Evolutionary conservation across 805 yeast genomes (phyloP), one percentile per base, ranked within the genome.

Genomic region (Candida suzukii): DNA sequence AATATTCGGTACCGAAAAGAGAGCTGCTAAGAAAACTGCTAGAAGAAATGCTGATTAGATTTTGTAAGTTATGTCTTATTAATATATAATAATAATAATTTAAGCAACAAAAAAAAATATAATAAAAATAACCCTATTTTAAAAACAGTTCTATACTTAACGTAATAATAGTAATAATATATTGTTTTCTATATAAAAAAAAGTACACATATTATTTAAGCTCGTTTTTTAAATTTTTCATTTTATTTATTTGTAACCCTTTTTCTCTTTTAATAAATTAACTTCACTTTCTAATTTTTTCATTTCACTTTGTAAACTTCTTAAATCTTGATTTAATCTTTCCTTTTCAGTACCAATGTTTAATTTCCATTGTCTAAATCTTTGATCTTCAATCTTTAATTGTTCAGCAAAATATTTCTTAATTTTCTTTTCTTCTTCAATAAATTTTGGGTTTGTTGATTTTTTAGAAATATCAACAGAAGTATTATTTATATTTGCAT

Each of bases 331-430:
- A 67, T 93, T 93, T 60, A 93, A 74, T 63, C 95, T 78, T 65
- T 88, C 86, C 68, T 96, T 84, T 69, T 93, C 97, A 53, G 87
- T 88, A 51, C 88, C 93, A 53, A 93, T 87, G 60, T 93, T 91
- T 54, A 88, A 86, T 68, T 90, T 97, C 99, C 99, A 93, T 71
- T 91, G 96, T 71, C 95, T 86, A 66, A 93, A 93, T 60, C 99
- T 78, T 57, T 88, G 95, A 58, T 93, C 99, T 68, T 93, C 99
- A 37, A 85, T 85, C 68, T 91, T 90, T 46, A 93, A 87, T 70
- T 93, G 97, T 64, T 90, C 97, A 10, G 98, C 91, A 67, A 93
- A 93, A 63, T 85, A 85, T 67, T 85, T 83, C 75, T 93, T 88
- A 59, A 93, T 73, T 27, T 90, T 83, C 61, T 87, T 93, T 66